Base-by-base conservation (phyloP, 768 basidiomycete species). In the Pulveroboletus sp. region DNA sequence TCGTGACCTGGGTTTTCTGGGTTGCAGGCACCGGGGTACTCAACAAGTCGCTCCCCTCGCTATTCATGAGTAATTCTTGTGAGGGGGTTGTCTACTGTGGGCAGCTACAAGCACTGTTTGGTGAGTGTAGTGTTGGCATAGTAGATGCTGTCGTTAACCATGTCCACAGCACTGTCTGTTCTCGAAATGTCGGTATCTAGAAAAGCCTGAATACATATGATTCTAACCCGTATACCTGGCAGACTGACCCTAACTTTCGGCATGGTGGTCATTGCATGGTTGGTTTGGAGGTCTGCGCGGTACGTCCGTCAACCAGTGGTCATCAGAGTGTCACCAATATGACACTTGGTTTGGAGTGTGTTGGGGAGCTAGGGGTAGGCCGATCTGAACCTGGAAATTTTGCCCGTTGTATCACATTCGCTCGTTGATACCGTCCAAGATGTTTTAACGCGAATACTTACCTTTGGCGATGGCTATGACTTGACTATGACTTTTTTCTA, bases 1-100 rank as follows among this genome's bases (percentile, higher is more conserved):
- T 82, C 24, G 49, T 76, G 1, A 83, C 82, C 13, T 82, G 79
- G 80, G 56, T 77, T 16, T 67, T 82, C 39, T 85, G 83, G 84
- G 70, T 82, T 17, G 68, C 80, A 13, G 79, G 80, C 36, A 72
- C 80, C 4, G 76, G 75, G 0, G 63, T 78, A 20, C 59, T 84
- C 39, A 79, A 80, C 52, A 69, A 69, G 32, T 72, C 79, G 6
- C 59, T 79, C 20, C 78, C 81, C 3, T 64, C 60, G 10, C 50
- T 81, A 36, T 68, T 80, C 41, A 62, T 69, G 46, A 63, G 58
- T 24, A 65, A 64, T 27, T 66, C 63, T 16, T 84, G 84, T 56
- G 43, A 56, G 14, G 68, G 58, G 9, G 50, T 66, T 12, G 72
- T 77, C 21, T 81, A 84, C 61, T 85, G 83, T 51, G 67, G 66